These are phyloP conservation scores for Metschnikowia shivogae DNA, from an alignment of 805 yeast genomes.

Conservation along the genomic window DNA sequence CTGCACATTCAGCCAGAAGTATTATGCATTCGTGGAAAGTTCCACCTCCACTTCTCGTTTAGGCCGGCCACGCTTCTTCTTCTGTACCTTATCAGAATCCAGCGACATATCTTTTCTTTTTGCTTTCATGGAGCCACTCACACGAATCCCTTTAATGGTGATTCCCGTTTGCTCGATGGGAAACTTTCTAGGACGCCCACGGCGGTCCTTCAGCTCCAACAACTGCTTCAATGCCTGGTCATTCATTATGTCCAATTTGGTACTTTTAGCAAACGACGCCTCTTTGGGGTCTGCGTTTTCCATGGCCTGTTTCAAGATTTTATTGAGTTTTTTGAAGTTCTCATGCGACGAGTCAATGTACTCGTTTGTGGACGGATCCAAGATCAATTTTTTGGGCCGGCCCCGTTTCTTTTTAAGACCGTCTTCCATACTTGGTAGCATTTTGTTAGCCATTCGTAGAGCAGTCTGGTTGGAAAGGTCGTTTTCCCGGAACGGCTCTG, in stretches of 20 bases:
- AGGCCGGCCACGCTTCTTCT: conserved; percentile 14
- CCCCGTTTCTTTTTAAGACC: conserved; percentile 35
- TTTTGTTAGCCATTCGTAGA: conserved; percentile 6
- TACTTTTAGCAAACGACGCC: background rate
- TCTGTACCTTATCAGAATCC: conserved; percentile 6
- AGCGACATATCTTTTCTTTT: conserved; percentile 5
- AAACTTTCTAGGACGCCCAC: conserved; percentile 51
- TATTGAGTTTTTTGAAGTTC: conserved; percentile 38
- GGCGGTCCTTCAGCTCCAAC: conserved; percentile 37
- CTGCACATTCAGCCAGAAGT: background rate
- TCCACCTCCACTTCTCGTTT: conserved; percentile 4
- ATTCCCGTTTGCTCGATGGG: conserved; percentile 45
- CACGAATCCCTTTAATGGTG: conserved; percentile 41
- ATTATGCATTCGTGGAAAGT: background rate
- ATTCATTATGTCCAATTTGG: conserved; percentile 9
- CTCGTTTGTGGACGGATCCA: conserved; percentile 39
- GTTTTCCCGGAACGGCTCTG: conserved; percentile 4
- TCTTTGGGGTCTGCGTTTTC: conserved; percentile 6
- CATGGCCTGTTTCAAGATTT: conserved; percentile 20
- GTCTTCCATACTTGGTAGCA: conserved; percentile 9
- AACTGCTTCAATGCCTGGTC: conserved; percentile 23
- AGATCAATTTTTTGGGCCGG: conserved; percentile 38
- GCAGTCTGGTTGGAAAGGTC: background rate
- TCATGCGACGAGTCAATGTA: conserved; percentile 41
- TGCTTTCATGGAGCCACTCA: conserved; percentile 29